Evolutionary conservation across 352 stramenopile genomes (phyloP), one percentile per base, ranked within the genome.

Genomic region (Aphanomyces astaci): DNA sequence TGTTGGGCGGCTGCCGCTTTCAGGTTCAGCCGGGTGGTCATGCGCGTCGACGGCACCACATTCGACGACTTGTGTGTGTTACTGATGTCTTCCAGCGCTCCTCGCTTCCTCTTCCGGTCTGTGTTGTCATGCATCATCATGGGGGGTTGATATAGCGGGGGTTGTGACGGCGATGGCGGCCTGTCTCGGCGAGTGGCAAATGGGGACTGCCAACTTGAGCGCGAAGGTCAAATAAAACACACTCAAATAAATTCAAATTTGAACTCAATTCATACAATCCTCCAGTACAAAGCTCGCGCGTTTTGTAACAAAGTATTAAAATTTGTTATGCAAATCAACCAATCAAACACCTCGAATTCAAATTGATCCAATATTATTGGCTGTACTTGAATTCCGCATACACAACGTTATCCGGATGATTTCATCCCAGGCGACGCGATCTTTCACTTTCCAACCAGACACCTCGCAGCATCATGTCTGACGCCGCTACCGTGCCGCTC

Each of bases 31-130:
- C 66, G 53, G 30, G 71, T 59, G 53, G 78, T 82, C 72, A 83
- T 84, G 56, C 64, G 70, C 24, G 72, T 32, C 22, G 51, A 55
- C 48, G 46, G 62, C 33, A 10, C 56, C n/a, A n/a, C n/a, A n/a
- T n/a, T n/a, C 24, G 56, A 15, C 46, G 62, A 10, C 30, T 39
- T 59, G 33, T 68, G 60, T 48, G 36, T 88, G 70, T 93, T 93
- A 70, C 82, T 91, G 72, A 93, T 93, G 64, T 93, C 83, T 72
- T 90, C 80, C 36, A 93, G 73, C 10, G 85, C 78, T 31, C 81
- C 85, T 31, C 85, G 81, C 76, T 91, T 90, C 53, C 85, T 76
- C 74, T 91, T 93, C 73, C 81, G 82, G 27, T 68, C 62, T 19
- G 48, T 22, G 9, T 68, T 43, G 31, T 31, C 15, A 11, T 30